phyloP scores from a whole-genome alignment of 2,329 filamentous ascomycete genomes.

The Dothiorella sarmentorum region DNA sequence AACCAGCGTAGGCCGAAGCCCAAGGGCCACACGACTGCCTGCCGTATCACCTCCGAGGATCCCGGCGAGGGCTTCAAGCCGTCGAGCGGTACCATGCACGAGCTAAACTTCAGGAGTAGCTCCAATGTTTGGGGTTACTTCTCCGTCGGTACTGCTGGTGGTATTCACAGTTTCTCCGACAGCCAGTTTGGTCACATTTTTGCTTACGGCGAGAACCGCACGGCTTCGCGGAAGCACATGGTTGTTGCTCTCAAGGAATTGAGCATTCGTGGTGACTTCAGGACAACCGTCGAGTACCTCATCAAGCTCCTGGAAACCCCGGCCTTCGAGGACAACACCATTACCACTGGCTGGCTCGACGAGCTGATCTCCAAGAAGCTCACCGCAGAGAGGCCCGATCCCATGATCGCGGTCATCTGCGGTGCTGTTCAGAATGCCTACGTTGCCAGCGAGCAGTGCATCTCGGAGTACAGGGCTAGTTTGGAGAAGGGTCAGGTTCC shows the following conservation, averaged over 20 bases:
- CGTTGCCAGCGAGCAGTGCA: constrained; percentile 84
- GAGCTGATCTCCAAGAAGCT: constrained; percentile 98
- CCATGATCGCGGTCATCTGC: constrained; percentile 89
- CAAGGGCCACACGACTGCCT: constrained; percentile 96
- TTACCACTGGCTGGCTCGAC: constrained; percentile 97
- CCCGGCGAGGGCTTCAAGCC: constrained; percentile 99
- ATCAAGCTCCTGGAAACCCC: constrained; percentile 98
- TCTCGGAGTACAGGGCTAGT: constrained; percentile 80
- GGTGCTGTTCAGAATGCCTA: constrained; percentile 95
- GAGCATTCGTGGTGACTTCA: constrained; percentile 99
- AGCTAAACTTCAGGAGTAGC: constrained; percentile 97
- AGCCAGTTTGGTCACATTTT: constrained; percentile 99
- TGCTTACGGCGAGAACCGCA: constrained; percentile 95
- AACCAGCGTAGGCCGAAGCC: constrained; percentile 86
- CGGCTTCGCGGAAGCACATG: constrained; percentile 97
- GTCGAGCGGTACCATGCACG: constrained; percentile 97
- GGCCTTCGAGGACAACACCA: constrained; percentile 98
- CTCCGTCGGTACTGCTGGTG: constrained; percentile 92
- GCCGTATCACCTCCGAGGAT: constrained; percentile 98
- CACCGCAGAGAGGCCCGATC: constrained; percentile 91
- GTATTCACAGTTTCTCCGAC: constrained; percentile 99
- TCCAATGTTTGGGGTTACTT: constrained; percentile 99
- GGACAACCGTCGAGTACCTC: constrained; percentile 96
- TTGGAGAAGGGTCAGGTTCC: constrained; percentile 97
- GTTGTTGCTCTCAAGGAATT: constrained; percentile 96